Base-by-base conservation (phyloP, 805 yeast genomes). In the Cyberlindnera subsufficiens region DNA sequence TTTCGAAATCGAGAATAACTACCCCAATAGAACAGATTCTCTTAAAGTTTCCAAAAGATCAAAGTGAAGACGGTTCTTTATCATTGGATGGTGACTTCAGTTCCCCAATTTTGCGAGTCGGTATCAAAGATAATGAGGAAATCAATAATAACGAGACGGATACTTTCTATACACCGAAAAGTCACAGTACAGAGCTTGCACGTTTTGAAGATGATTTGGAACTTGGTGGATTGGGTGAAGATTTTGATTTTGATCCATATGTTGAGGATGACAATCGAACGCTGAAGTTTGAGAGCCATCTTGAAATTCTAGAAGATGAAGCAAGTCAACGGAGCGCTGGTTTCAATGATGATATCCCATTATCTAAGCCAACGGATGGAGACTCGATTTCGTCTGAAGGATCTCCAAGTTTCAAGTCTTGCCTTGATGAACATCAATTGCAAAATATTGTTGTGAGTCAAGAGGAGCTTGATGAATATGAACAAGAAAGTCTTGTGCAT, bases 101-200 rank as follows among this genome's bases (percentile, higher is more conserved):
- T 13, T 45, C 55, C 2, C 53, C 54, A 15, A 39, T 56, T 4
- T 36, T 56, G 32, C 52, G 49, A 30, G 49, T 57, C 33, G 51
- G 51, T 4, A 49, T 55, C 10, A 43, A 42, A 3, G 44, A 54
- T 3, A 25, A 40, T 6, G 55, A 50, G 6, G 49, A 47, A 10
- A 13, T 32, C n/a, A 31, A 39, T 13, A 43, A 37, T 10, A 39
- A 37, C 3, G 54, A 47, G 13, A 55, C 46, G 2, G 58, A 55
- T 17, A 32, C 43, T 3, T 54, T 51, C 32, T 51, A 53, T 31
- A 56, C 60, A 3, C 60, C 60, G 19, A 56, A 46, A 45, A 55
- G 53, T 35, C 31, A 48, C 7, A 43, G 37, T 15, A 36, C 38
- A 7, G 49, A 42, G 25, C 9, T 22, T 27, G 9, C 16, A 10